A percentile compares a stretch with the other conserved stretches of the same genome.
These are phyloP conservation scores for Vitis rupestris DNA, from an alignment of 164 flowering plant genomes.

Conservation along the genomic window DNA sequence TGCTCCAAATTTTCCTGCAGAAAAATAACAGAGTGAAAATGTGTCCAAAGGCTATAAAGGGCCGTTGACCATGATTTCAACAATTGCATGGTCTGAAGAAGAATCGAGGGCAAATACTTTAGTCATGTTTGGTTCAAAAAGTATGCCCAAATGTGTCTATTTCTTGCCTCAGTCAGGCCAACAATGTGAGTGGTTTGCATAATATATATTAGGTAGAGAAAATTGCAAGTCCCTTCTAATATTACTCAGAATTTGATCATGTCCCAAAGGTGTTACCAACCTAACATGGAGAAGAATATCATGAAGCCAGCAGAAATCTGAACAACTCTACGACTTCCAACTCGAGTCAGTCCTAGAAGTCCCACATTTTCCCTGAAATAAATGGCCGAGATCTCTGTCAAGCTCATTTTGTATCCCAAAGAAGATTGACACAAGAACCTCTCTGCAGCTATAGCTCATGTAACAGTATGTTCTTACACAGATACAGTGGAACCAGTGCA, in stretches of 20 bases:
- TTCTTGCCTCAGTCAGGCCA: too few species aligned
- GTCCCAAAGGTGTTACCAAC: slow-evolving; percentile 30
- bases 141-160: too few species aligned
- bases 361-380: slow-evolving; percentile 91
- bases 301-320: slow-evolving; percentile 97
- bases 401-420: not conserved
- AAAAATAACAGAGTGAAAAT: not conserved
- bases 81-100: too few species aligned
- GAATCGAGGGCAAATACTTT: too few species aligned
- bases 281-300: slow-evolving; percentile 92
- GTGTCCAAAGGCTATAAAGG: not conserved
- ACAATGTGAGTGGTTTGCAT: too few species aligned
- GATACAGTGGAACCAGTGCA: slow-evolving; percentile 89
- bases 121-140: too few species aligned
- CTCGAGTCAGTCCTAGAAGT: slow-evolving; percentile 92
- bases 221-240: not conserved
- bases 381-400: slow-evolving; percentile 11
- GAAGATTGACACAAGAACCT: not conserved
- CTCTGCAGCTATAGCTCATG: not conserved
- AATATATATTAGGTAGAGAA: not conserved
- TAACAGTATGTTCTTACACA: slow-evolving; percentile 54
- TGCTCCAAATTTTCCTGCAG: slow-evolving; percentile 98
- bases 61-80: too few species aligned
- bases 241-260: too few species aligned
- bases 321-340: slow-evolving; percentile 98